Percentiles rank a stretch among this genome's conserved stretches.
Evolutionary conservation across 805 yeast species (phyloP).

Genomic region (Yarrowia keelungensis): DNA sequence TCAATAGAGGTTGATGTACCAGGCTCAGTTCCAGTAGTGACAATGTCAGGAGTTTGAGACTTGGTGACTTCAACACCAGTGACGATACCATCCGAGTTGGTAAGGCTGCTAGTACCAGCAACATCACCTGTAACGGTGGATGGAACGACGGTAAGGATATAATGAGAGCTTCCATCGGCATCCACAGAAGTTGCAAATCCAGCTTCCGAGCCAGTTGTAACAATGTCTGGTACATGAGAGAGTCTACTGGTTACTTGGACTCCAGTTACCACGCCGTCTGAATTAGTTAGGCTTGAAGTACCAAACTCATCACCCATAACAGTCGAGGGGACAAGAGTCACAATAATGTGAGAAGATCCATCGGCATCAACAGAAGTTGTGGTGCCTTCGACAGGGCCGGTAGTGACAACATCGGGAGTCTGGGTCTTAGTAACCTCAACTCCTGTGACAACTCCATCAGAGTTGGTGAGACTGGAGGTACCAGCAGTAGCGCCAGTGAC

Average conservation of each 20-base stretch:
- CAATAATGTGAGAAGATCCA: neutral
- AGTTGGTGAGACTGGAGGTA: neutral
- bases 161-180: neutral
- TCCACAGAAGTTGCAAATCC: neutral
- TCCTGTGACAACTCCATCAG: neutral
- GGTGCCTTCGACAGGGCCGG: neutral
- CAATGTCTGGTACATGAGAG: neutral
- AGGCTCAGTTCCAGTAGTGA: neutral
- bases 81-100: neutral
- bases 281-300: neutral
- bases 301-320: neutral
- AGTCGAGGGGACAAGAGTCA: neutral
- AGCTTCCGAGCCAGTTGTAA: neutral
- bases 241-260: neutral
- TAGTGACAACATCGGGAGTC: neutral
- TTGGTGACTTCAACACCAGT: constrained; percentile 1
- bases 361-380: neutral
- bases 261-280: neutral
- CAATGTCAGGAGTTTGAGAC: neutral
- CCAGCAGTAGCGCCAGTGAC: neutral
- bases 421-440: neutral
- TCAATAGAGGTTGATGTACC: neutral
- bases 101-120: neutral
- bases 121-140: neutral
- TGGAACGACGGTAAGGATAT: neutral